Evolutionary conservation across 1,139 yeast genomes (phyloP).

Genomic region (Torulaspora globosa): DNA sequence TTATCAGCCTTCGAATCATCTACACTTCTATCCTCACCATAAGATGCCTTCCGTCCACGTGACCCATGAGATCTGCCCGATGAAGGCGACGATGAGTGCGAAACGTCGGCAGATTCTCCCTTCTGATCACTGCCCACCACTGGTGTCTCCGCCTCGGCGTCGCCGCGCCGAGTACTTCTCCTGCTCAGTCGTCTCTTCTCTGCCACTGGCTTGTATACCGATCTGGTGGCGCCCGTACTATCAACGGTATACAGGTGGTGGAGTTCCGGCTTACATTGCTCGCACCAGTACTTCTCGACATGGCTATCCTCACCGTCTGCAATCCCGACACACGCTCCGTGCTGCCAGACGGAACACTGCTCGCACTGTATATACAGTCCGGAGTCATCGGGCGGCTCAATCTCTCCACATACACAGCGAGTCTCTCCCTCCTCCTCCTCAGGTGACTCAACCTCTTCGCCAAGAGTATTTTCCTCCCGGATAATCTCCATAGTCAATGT

Average conservation of each 20-base stretch:
- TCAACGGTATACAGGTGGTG: constrained; percentile 55
- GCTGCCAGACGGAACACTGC: constrained; percentile 93
- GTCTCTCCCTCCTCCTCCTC: constrained; percentile 71
- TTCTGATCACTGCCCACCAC: not conserved
- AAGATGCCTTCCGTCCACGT: constrained; percentile 2
- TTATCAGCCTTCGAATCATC: constrained; percentile 4
- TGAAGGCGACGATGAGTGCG: constrained; percentile 3
- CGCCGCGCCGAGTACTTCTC: constrained; percentile 13
- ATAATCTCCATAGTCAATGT: constrained; percentile 12
- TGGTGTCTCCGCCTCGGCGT: not conserved
- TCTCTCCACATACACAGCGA: constrained; percentile 79
- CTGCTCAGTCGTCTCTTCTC: constrained; percentile 26
- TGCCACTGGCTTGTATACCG: constrained; percentile 43
- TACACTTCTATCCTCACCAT: not conserved
- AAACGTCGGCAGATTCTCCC: not conserved
- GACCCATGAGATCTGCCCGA: constrained; percentile 6
- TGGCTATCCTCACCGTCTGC: constrained; percentile 51
- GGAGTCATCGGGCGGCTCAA: constrained; percentile 49
- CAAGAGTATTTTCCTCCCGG: constrained; percentile 18
- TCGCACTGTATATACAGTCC: constrained; percentile 82
- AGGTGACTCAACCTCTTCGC: constrained; percentile 29
- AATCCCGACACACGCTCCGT: constrained; percentile 86
- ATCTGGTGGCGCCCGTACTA: constrained; percentile 39
- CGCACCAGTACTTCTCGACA: constrained; percentile 91
- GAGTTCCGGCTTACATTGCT: constrained; percentile 75